Percentiles rank a stretch among this genome's conserved stretches.
Conservation (phyloP, 495 filamentous ascomycete species). For the Trichoderma asperelloides region DNA sequence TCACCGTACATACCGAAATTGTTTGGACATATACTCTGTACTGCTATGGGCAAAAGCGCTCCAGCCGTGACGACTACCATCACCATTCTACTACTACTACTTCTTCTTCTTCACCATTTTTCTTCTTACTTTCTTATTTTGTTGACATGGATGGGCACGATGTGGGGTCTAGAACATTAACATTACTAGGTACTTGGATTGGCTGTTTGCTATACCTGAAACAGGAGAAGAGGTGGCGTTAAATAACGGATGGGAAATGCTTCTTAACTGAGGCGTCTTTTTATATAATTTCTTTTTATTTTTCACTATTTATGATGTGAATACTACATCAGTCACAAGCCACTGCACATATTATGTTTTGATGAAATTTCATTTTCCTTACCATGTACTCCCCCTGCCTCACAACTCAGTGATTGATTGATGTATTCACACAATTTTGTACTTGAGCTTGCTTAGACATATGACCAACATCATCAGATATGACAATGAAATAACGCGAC, state of each 20-base stretch:
- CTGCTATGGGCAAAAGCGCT: neutral
- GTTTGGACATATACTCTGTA: neutral
- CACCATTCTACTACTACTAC: no score
- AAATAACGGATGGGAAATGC: neutral
- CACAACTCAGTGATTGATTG: no score
- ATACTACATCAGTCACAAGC: neutral
- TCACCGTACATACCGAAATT: conserved; percentile 1
- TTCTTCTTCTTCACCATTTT: neutral
- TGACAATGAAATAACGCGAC: neutral
- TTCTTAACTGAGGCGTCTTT: neutral
- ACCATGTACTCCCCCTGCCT: neutral
- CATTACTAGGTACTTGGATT: conserved; percentile 7
- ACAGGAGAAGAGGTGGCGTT: conserved; percentile 2
- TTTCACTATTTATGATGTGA: neutral
- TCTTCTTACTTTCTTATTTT: conserved; percentile 4
- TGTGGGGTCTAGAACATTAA: conserved; percentile 3
- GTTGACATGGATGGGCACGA: conserved; percentile 1
- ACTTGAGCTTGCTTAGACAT: neutral
- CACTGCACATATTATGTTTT: neutral
- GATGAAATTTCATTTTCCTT: neutral
- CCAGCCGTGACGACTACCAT: neutral
- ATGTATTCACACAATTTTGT: no score
- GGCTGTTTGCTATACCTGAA: neutral
- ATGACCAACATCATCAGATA: neutral
- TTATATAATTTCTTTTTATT: neutral